Evolutionary conservation across 495 filamentous ascomycete genomes (phyloP).

Genomic region (Elaphomyces granulatus): DNA sequence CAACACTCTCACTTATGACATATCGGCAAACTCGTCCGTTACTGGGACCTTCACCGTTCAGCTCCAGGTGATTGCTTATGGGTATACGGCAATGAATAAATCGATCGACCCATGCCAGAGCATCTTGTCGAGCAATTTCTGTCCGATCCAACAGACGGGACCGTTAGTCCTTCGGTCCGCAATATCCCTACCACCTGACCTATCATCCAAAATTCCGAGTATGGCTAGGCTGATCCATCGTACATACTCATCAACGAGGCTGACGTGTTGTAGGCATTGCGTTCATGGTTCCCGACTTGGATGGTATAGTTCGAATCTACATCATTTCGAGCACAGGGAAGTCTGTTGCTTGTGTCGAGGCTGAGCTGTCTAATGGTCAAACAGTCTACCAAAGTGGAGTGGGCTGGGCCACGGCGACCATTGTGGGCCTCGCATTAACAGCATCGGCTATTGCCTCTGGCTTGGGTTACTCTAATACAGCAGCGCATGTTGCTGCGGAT

Average conservation of each 20-base stretch:
- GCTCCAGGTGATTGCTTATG: slow-evolving; percentile 58
- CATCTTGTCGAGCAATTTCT: slow-evolving; percentile 4
- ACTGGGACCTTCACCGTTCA: slow-evolving; percentile 59
- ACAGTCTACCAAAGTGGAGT: slow-evolving; percentile 70
- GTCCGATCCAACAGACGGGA: slow-evolving; percentile 5
- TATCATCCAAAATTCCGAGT: slow-evolving; percentile 4
- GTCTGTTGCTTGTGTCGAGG: slow-evolving; percentile 65
- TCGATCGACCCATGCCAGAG: slow-evolving; percentile 53
- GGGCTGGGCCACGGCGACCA: slow-evolving; percentile 64
- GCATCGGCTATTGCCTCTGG: slow-evolving; percentile 56
- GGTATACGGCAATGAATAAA: slow-evolving; percentile 45
- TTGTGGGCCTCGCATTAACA: slow-evolving; percentile 57
- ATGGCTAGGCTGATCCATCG: too few species aligned
- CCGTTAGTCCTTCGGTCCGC: slow-evolving; percentile 3
- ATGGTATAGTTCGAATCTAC: slow-evolving; percentile 56
- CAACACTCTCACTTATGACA: slow-evolving; percentile 45
- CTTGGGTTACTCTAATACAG: slow-evolving; percentile 70
- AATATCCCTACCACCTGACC: background rate
- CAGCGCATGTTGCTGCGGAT: slow-evolving; percentile 76
- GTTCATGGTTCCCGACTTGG: slow-evolving; percentile 67
- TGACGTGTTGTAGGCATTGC: slow-evolving; percentile 1
- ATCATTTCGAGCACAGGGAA: slow-evolving; percentile 45
- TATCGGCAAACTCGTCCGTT: slow-evolving; percentile 60
- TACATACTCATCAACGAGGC: too few species aligned
- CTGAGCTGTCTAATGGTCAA: slow-evolving; percentile 66